Evolutionary conservation across 2,329 filamentous ascomycete genomes (phyloP).

Genomic region (Penicillium oxalicum): DNA sequence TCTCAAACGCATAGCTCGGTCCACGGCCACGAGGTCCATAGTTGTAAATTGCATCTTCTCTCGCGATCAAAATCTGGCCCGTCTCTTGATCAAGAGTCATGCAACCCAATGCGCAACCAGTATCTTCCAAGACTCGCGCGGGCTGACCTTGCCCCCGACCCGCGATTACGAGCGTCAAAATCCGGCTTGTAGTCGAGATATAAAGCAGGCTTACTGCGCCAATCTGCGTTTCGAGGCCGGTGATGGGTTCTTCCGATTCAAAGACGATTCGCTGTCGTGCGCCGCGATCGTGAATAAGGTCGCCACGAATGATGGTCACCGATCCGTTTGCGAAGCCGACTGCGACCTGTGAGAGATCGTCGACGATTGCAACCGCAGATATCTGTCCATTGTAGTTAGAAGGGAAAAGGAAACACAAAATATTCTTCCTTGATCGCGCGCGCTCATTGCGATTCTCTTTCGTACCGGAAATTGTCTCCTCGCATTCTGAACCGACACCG

Average conservation of each 20-base stretch:
- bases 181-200: constrained; percentile 81
- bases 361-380: constrained; percentile 79
- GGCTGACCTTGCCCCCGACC: constrained; percentile 85
- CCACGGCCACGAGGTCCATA: constrained; percentile 82
- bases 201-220: constrained; percentile 70
- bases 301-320: constrained; percentile 87
- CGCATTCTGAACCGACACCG: constrained; percentile 78
- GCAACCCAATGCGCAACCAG: constrained; percentile 86
- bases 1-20: constrained; percentile 84
- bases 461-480: constrained; percentile 84
- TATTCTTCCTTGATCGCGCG: background rate
- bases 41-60: constrained; percentile 93
- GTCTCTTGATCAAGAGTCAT: constrained; percentile 79
- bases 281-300: constrained; percentile 90
- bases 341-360: constrained; percentile 85
- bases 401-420: background rate
- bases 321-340: constrained; percentile 94
- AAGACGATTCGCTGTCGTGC: constrained; percentile 91
- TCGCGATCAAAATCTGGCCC: constrained; percentile 82
- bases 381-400: constrained; percentile 35
- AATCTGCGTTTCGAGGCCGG: constrained; percentile 72
- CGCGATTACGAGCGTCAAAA: constrained; percentile 79
- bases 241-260: constrained; percentile 94
- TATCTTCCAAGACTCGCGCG: constrained; percentile 80
- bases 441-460: background rate